Base-by-base conservation (phyloP, 1,139 yeast species). In the Nakaseomyces sp. region DNA sequence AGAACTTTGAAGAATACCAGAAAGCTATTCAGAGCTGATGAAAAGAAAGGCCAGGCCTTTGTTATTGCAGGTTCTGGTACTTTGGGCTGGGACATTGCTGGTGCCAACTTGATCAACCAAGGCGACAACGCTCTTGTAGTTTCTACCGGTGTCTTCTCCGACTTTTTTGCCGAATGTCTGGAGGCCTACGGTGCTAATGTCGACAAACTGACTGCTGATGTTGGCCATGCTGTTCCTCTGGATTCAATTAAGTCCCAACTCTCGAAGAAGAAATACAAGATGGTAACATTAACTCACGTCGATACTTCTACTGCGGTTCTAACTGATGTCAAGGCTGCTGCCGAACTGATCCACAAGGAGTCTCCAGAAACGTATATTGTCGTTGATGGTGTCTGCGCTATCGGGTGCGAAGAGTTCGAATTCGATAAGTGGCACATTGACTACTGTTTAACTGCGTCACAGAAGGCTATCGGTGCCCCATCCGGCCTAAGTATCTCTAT, bases 261-360 rank as follows among this genome's bases (percentile, higher is more conserved):
- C 63, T 59, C 66, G 47, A 51, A 66, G 30, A 67, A 72, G 49
- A 68, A 70, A 50, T 89, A 83, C 69, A 65, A 77, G 53, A 74
- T 86, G 44, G 74, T 89, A 54, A 86, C 95, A 43, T 76, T 89
- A 56, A 91, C 97, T 37, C 97, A 89, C 56, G 96, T 91, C 32
- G 98, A 89, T 66, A 91, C 97, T 37, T 87, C 96, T 2, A 87
- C 96, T 37, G 94, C 95, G 25, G 96, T 89, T 35, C 76, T 88
- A 38, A 71, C 81, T 43, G 84, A 87, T 57, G 79, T 91, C 51
- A 72, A 77, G 60, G 71, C 73, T 17, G 73, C 88, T 49, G 65
- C 95, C 30, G 66, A 66, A 44, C 55, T 81, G 15, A 83, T 85
- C 48, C 77, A 80, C 57, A 62, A 70, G 50, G 69, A 72, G 4